phyloP scores from a whole-genome alignment of 2,329 filamentous ascomycete species.

The Myriosclerotinia curreyana region DNA sequence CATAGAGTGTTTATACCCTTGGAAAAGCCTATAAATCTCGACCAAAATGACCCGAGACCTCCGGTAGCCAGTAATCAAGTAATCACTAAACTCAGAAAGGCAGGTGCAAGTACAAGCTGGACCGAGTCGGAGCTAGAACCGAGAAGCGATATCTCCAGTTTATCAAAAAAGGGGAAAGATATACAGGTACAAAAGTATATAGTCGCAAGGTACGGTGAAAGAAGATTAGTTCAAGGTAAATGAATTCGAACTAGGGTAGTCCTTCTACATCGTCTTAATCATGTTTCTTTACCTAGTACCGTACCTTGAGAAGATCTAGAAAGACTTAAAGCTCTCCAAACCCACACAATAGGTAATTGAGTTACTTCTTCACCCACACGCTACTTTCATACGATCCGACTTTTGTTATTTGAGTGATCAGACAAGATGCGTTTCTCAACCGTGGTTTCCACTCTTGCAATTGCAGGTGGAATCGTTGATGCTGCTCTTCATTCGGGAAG shows the following conservation, averaged over 20 bases:
- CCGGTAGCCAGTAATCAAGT: no score
- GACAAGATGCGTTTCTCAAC: slow-evolving; percentile 24
- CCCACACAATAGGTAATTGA: neutral
- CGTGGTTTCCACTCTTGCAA: slow-evolving; percentile 17
- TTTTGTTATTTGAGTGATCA: slow-evolving; percentile 8
- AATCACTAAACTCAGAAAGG: slow-evolving; percentile 9
- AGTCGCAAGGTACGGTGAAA: slow-evolving; percentile 4
- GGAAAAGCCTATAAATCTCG: no score
- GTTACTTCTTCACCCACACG: neutral
- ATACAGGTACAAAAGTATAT: no score
- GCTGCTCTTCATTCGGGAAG: slow-evolving; percentile 16
- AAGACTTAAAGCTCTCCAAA: slow-evolving; percentile 15
- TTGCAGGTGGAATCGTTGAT: slow-evolving; percentile 20
- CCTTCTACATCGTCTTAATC: slow-evolving; percentile 5
- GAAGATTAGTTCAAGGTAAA: slow-evolving; percentile 5
- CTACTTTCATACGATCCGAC: slow-evolving; percentile 10
- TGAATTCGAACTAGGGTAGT: neutral
- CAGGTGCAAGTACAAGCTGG: neutral
- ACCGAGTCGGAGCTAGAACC: neutral
- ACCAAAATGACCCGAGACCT: no score
- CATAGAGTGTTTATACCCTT: no score
- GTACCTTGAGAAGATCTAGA: neutral
- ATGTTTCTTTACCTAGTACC: no score
- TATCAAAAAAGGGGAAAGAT: slow-evolving; percentile 13
- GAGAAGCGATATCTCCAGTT: slow-evolving; percentile 11